Percentiles rank a stretch among this genome's conserved stretches.
phyloP scores from a whole-genome alignment of 208 protist genomes.

The Zelonia costaricensis region DNA sequence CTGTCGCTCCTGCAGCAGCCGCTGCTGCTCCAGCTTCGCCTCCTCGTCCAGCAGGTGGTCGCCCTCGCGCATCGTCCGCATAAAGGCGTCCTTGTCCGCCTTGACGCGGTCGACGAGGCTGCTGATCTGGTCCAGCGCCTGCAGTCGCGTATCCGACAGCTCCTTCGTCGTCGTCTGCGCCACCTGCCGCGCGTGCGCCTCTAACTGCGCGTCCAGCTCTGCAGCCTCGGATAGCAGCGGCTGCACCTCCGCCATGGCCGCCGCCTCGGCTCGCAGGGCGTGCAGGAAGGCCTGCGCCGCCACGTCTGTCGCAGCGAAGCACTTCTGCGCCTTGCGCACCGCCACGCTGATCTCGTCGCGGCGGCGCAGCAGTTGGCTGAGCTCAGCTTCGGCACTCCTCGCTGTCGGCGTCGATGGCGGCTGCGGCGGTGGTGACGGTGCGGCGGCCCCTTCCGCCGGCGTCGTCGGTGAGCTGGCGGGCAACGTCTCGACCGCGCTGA shows the following conservation, averaged over 20 bases:
- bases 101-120: slow-evolving; percentile 30
- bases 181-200: slow-evolving; percentile 30
- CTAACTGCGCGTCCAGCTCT: slow-evolving; percentile 31
- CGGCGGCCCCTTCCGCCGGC: background rate
- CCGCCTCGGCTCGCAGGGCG: slow-evolving; percentile 33
- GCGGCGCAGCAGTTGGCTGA: slow-evolving; percentile 32
- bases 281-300: slow-evolving; percentile 25
- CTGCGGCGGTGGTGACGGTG: background rate
- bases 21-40: slow-evolving; percentile 57
- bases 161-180: slow-evolving; percentile 37
- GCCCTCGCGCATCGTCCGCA: slow-evolving; percentile 39
- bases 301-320: slow-evolving; percentile 36
- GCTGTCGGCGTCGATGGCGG: background rate
- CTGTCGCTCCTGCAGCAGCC: slow-evolving; percentile 55
- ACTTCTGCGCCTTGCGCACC: slow-evolving; percentile 33
- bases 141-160: slow-evolving; percentile 41
- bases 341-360: slow-evolving; percentile 34
- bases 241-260: slow-evolving; percentile 19
- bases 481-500: no score
- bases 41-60: slow-evolving; percentile 53
- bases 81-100: slow-evolving; percentile 39
- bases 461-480: background rate
- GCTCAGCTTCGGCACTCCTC: background rate
- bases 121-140: slow-evolving; percentile 43
- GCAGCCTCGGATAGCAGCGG: slow-evolving; percentile 34